Conservation (phyloP, 345 rosid species). For the Orychophragmus violaceus region DNA sequence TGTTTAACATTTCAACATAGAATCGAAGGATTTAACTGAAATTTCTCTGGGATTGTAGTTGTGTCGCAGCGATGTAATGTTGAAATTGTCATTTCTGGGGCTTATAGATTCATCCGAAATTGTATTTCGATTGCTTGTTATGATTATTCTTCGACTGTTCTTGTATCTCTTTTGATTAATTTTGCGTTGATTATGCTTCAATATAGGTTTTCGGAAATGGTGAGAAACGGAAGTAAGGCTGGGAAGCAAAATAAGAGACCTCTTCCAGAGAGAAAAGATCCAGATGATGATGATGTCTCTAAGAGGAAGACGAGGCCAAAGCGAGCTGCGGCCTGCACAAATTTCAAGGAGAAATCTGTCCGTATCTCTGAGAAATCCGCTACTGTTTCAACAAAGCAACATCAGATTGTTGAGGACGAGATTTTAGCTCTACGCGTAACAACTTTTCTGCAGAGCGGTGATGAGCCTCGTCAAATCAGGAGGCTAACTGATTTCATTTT, state of each 20-base stretch:
- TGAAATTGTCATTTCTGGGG: not conserved
- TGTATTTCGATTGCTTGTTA: too few relatives aligned
- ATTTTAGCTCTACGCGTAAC: constrained; percentile 31
- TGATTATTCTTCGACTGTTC: not conserved
- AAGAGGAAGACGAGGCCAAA: constrained; percentile 40
- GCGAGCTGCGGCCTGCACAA: constrained; percentile 70
- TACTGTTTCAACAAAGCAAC: constrained; percentile 43
- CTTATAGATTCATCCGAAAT: not conserved
- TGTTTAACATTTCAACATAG: not conserved
- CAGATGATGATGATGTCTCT: constrained; percentile 9
- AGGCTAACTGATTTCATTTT: constrained; percentile 50
- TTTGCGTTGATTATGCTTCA: not conserved
- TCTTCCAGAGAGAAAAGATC: constrained; percentile 22
- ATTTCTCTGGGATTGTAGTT: not conserved
- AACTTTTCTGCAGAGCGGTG: constrained; percentile 26
- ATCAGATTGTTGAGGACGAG: constrained; percentile 50
- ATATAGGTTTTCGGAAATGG: not conserved
- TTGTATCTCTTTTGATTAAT: not conserved
- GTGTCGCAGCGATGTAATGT: not conserved
- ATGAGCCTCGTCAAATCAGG: constrained; percentile 40
- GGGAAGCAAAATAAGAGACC: constrained; percentile 31
- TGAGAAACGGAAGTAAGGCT: not conserved
- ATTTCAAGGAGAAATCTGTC: constrained; percentile 57
- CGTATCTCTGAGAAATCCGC: constrained; percentile 36
- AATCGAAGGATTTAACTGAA: not conserved